phyloP scores from a whole-genome alignment of 352 stramenopile genomes.

The Globisporangium cylindrosporum region DNA sequence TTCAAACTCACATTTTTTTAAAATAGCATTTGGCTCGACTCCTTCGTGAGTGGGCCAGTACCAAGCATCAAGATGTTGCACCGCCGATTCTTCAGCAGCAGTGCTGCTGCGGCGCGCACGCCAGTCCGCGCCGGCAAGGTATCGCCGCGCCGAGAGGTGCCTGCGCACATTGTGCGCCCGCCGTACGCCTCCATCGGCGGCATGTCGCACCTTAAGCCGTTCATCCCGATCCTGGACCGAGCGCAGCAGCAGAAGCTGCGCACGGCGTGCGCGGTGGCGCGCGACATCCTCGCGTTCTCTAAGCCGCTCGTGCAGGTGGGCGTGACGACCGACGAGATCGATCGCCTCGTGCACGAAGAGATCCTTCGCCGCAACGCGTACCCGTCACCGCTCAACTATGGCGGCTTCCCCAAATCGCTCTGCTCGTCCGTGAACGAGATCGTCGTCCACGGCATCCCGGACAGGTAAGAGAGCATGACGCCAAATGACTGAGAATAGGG shows the following conservation, averaged over 20 bases:
- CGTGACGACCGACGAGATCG: slow-evolving; percentile 93
- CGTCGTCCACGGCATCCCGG: slow-evolving; percentile 96
- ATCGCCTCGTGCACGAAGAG: slow-evolving; percentile 89
- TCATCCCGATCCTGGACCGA: slow-evolving; percentile 76
- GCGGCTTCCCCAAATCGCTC: slow-evolving; percentile 93
- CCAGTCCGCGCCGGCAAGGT: slow-evolving; percentile 49
- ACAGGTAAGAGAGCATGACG: slow-evolving; percentile 43
- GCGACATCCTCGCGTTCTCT: slow-evolving; percentile 81
- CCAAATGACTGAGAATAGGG: not conserved
- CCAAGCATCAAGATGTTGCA: slow-evolving; percentile 2
- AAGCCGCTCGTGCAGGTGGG: slow-evolving; percentile 73
- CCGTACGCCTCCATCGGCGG: slow-evolving; percentile 60
- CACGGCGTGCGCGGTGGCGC: slow-evolving; percentile 64
- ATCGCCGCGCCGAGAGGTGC: slow-evolving; percentile 48
- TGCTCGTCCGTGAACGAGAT: slow-evolving; percentile 97
- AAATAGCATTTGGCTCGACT: too few relatives aligned
- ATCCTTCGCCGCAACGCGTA: slow-evolving; percentile 87
- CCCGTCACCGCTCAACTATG: slow-evolving; percentile 91
- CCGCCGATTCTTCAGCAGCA: slow-evolving; percentile 30
- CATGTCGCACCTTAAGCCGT: slow-evolving; percentile 67
- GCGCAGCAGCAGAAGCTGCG: slow-evolving; percentile 64
- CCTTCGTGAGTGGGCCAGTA: not conserved
- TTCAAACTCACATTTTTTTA: too few relatives aligned
- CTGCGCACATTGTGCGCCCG: slow-evolving; percentile 48
- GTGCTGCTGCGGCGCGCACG: slow-evolving; percentile 20